Conservation (phyloP, 2,329 filamentous ascomycete genomes). For the Phaeosphaeria sp. region DNA sequence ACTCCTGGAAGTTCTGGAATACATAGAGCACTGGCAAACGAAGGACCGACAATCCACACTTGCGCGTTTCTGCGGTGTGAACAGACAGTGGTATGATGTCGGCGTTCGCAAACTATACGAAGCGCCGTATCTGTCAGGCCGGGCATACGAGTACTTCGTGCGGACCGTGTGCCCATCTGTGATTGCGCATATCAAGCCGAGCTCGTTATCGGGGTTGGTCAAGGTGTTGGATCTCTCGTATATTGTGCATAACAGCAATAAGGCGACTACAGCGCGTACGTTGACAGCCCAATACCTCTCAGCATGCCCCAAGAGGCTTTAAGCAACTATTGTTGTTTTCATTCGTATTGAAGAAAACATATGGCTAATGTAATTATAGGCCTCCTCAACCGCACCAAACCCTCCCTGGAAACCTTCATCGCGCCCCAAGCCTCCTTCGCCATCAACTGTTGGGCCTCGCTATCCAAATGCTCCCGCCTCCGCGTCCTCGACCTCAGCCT, state of each 20-base stretch:
- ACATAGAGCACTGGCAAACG: conserved; percentile 43
- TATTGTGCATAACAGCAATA: conserved; percentile 66
- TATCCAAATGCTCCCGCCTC: conserved; percentile 62
- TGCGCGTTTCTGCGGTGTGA: conserved; percentile 57
- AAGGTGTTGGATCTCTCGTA: conserved; percentile 59
- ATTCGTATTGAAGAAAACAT: neutral
- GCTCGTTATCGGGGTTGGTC: conserved; percentile 58
- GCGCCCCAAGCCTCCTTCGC: conserved; percentile 66
- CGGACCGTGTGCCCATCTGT: conserved; percentile 61
- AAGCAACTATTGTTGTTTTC: neutral
- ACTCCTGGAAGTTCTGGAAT: conserved; percentile 57
- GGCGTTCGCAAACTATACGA: conserved; percentile 61
- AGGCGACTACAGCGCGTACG: conserved; percentile 58
- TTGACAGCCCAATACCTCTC: neutral
- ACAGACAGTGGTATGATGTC: conserved; percentile 62
- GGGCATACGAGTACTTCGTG: conserved; percentile 61
- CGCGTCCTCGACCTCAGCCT: conserved; percentile 59
- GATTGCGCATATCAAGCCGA: conserved; percentile 56
- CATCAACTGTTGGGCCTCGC: conserved; percentile 61
- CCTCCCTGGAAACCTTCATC: conserved; percentile 59
- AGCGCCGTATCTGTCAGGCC: conserved; percentile 58
- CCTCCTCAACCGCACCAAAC: conserved; percentile 61
- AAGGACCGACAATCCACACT: conserved; percentile 55
- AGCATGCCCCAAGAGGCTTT: neutral
- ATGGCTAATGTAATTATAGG: conserved; percentile 31